A percentile compares a stretch with the other conserved stretches of the same genome.
Evolutionary conservation across 306 rosid genomes (phyloP).

Genomic region (Hylodesmum podocarpum): DNA sequence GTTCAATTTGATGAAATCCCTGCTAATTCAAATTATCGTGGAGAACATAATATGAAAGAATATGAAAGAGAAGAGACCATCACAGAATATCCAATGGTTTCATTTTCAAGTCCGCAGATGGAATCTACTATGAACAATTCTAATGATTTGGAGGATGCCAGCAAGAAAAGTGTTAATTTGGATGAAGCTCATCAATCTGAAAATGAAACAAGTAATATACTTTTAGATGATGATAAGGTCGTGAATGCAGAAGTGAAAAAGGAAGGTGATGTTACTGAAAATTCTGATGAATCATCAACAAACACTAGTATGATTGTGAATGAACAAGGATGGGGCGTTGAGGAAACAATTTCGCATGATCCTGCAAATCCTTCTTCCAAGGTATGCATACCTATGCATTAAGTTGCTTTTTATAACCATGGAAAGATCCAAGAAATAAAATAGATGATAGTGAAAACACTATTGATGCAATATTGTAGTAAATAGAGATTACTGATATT

Average conservation of each 20-base stretch:
- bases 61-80: slow-evolving; percentile 35
- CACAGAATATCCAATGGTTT: slow-evolving; percentile 35
- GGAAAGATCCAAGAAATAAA: background rate
- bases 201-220: slow-evolving; percentile 24
- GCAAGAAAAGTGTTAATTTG: slow-evolving; percentile 19
- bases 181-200: slow-evolving; percentile 41
- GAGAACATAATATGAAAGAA: slow-evolving; percentile 34
- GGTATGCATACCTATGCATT: slow-evolving; percentile 38
- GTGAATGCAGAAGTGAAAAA: slow-evolving; percentile 4
- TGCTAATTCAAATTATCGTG: slow-evolving; percentile 42
- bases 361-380: slow-evolving; percentile 34
- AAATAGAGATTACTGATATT: background rate
- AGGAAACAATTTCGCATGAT: slow-evolving; percentile 37
- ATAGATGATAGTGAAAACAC: background rate
- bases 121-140: slow-evolving; percentile 21
- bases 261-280: background rate
- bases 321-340: slow-evolving; percentile 28
- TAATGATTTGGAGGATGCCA: slow-evolving; percentile 29
- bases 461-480: background rate
- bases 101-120: slow-evolving; percentile 35
- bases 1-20: slow-evolving; percentile 45
- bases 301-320: slow-evolving; percentile 19
- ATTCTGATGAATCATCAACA: slow-evolving; percentile 32
- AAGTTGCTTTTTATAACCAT: slow-evolving; percentile 3
- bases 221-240: slow-evolving; percentile 1